phyloP scores from a whole-genome alignment of 139 green algal species.

The Tetraselmis striata region DNA sequence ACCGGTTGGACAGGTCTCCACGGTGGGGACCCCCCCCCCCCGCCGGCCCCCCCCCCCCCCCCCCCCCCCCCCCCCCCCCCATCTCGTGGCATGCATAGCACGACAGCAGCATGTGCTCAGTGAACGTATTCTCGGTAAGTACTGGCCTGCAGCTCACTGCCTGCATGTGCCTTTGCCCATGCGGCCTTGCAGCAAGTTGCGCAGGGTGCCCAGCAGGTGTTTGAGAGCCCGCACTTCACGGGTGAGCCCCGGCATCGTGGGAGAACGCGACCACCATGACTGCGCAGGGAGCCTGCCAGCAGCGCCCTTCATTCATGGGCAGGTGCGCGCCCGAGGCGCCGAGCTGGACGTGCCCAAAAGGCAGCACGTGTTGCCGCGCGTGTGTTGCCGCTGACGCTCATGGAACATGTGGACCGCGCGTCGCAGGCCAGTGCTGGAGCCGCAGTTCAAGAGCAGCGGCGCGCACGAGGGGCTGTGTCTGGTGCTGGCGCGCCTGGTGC shows the following conservation, averaged over 20 bases:
- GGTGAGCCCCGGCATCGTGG: slow-evolving; percentile 55
- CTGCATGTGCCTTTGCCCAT: background rate
- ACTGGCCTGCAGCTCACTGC: too few species aligned
- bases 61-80: too few species aligned
- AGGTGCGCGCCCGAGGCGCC: too few species aligned
- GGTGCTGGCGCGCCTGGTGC: slow-evolving; percentile 66
- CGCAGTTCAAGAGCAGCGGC: slow-evolving; percentile 58
- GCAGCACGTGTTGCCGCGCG: too few species aligned
- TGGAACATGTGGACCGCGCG: too few species aligned
- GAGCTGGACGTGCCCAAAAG: too few species aligned
- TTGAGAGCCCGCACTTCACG: slow-evolving; percentile 69
- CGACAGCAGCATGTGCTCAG: too few species aligned
- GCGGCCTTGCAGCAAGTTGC: slow-evolving; percentile 18
- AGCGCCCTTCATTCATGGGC: slow-evolving; percentile 32
- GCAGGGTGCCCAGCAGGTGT: slow-evolving; percentile 42
- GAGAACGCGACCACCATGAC: slow-evolving; percentile 25
- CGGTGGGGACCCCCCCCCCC: background rate
- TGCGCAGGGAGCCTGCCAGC: background rate
- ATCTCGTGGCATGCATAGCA: too few species aligned
- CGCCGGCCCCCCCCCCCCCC: too few species aligned
- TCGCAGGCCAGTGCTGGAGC: slow-evolving; percentile 62
- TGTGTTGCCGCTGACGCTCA: too few species aligned
- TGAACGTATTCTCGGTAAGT: too few species aligned
- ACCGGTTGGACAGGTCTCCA: slow-evolving; percentile 3
- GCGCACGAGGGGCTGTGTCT: slow-evolving; percentile 74